These are phyloP conservation scores for Ambrosia trifida DNA, from an alignment of 129 eudicot genomes.

Conservation along the genomic window DNA sequence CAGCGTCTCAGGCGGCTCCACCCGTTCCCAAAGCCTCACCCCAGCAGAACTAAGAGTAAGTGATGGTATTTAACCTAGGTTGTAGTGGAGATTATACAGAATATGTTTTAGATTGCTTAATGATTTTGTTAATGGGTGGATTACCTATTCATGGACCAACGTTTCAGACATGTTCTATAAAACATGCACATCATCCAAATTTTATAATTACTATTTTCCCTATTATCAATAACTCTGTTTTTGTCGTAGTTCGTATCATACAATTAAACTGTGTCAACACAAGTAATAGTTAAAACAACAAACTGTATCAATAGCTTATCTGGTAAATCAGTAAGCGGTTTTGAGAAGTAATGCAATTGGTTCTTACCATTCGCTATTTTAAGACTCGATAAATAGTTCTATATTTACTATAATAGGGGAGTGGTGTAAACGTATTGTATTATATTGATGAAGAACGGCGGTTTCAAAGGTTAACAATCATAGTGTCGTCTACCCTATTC, in stretches of 20 bases:
- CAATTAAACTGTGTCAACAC: no score
- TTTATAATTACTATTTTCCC: not conserved
- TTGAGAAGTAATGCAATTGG: no score
- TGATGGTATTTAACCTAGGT: conserved; percentile 32
- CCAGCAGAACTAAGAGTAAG: conserved; percentile 47
- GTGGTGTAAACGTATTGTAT: no score
- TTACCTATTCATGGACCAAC: conserved; percentile 5
- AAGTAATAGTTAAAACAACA: no score
- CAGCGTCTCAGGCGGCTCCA: conserved; percentile 47
- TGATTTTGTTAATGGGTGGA: conserved; percentile 32
- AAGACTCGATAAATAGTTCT: no score
- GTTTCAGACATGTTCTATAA: conserved; percentile 11
- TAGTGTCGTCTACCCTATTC: no score
- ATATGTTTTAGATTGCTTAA: conserved; percentile 14
- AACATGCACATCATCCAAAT: conserved; percentile 6
- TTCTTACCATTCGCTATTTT: no score
- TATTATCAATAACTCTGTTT: not conserved
- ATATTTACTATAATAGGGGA: no score
- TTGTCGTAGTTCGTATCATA: not conserved
- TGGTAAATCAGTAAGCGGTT: no score
- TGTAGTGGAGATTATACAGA: conserved; percentile 27
- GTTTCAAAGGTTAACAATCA: no score
- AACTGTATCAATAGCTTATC: no score
- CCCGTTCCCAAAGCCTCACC: conserved; percentile 75
- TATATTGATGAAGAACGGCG: no score